Conservation (phyloP, 2,329 filamentous ascomycete species). For the Cryphonectria parasitica region DNA sequence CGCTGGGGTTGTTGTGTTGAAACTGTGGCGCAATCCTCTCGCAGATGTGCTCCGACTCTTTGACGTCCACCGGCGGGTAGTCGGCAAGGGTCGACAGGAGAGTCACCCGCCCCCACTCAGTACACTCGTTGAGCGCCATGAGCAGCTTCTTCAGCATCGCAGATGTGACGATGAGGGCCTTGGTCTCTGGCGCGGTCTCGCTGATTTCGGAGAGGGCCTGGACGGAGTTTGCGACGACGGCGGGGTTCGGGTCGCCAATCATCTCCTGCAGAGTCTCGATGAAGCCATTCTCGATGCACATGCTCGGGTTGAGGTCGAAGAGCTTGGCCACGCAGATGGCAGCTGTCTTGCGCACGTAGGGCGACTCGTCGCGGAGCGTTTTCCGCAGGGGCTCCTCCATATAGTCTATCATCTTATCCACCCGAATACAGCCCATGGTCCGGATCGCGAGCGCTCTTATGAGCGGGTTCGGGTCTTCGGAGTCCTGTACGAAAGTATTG, state of each 20-base stretch:
- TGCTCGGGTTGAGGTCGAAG: constrained; percentile 87
- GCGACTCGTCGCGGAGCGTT: constrained; percentile 94
- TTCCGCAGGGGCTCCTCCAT: constrained; percentile 98
- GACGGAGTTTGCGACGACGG: constrained; percentile 98
- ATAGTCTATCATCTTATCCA: constrained; percentile 99
- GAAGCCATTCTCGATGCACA: constrained; percentile 97
- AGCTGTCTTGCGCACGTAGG: constrained; percentile 97
- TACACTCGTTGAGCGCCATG: constrained; percentile 96
- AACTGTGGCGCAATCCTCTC: constrained; percentile 96
- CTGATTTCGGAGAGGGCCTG: constrained; percentile 90
- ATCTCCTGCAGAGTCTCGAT: constrained; percentile 91
- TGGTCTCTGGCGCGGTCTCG: constrained; percentile 88
- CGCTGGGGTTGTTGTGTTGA: constrained; percentile 96
- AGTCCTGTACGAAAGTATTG: constrained; percentile 98
- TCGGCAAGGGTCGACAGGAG: constrained; percentile 88
- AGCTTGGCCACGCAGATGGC: constrained; percentile 98
- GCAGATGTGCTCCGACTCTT: constrained; percentile 97
- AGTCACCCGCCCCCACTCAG: constrained; percentile 96
- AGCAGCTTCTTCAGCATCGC: constrained; percentile 91
- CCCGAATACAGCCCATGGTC: constrained; percentile 97
- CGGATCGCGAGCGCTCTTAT: constrained; percentile 93
- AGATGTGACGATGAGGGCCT: constrained; percentile 80
- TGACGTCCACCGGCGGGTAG: constrained; percentile 83
- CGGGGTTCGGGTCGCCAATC: constrained; percentile 96
- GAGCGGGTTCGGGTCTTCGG: constrained; percentile 96